These are phyloP conservation scores for Russula emetica DNA, from an alignment of 768 basidiomycete genomes.

Conservation along the genomic window DNA sequence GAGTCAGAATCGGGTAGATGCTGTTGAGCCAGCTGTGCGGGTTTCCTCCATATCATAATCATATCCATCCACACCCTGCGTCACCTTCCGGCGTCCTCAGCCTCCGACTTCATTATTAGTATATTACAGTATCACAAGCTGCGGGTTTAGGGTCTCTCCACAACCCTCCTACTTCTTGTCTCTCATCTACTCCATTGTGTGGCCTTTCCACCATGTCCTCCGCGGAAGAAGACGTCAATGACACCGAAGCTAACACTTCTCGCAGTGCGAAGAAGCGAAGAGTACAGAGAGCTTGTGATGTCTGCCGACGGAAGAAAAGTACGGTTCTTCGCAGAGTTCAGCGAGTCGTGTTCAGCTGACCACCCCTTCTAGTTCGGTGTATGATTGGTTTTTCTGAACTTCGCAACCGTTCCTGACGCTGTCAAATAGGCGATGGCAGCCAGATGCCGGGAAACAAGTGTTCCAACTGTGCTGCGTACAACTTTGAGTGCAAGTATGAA, in stretches of 20 bases:
- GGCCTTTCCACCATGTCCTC: slow-evolving; percentile 49
- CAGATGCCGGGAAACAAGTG: slow-evolving; percentile 60
- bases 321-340: slow-evolving; percentile 31
- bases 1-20: not conserved
- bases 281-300: slow-evolving; percentile 76
- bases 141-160: slow-evolving; percentile 19
- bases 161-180: not conserved
- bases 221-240: slow-evolving; percentile 58
- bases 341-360: slow-evolving; percentile 11
- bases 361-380: slow-evolving; percentile 54
- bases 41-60: not conserved
- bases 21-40: not conserved
- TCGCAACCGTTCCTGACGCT: not conserved
- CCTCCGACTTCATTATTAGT: not conserved
- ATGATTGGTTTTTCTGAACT: slow-evolving; percentile 31
- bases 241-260: slow-evolving; percentile 36
- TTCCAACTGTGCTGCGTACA: slow-evolving; percentile 57
- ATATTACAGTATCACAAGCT: not conserved
- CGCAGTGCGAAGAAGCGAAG: slow-evolving; percentile 59
- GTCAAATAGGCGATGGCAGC: slow-evolving; percentile 57
- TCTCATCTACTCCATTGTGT: not conserved
- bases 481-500: slow-evolving; percentile 61
- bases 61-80: slow-evolving; percentile 4
- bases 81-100: slow-evolving; percentile 5
- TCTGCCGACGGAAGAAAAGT: slow-evolving; percentile 83